phyloP scores from a whole-genome alignment of 768 basidiomycete genomes.

The Trametes meyenii region DNA sequence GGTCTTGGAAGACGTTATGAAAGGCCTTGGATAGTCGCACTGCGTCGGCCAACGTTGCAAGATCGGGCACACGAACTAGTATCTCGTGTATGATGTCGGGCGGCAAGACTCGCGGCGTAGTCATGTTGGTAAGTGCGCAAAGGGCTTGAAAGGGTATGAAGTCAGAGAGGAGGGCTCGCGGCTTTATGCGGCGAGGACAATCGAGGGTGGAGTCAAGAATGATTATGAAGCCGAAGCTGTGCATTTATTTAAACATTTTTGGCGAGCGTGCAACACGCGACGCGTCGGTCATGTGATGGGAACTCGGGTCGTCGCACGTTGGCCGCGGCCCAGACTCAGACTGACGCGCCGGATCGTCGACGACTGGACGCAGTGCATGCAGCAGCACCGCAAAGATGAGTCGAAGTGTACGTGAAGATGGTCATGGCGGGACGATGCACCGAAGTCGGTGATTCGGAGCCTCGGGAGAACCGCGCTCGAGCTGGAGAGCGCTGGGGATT shows the following conservation, averaged over 20 bases:
- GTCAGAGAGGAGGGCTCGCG: neutral
- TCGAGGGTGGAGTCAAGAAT: neutral
- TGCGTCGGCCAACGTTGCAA: slow-evolving; percentile 25
- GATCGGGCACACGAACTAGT: slow-evolving; percentile 27
- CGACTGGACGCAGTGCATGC: neutral
- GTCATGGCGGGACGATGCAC: neutral
- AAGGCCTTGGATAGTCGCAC: slow-evolving; percentile 25
- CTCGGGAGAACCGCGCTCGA: neutral
- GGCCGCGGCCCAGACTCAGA: neutral
- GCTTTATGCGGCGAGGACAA: neutral
- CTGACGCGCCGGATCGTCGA: neutral
- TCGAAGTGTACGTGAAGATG: slow-evolving; percentile 1
- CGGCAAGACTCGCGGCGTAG: neutral
- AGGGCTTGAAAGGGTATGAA: neutral
- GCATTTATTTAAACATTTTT: no score
- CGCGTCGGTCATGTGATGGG: slow-evolving; percentile 12
- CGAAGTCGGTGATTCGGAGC: neutral
- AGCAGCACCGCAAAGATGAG: neutral
- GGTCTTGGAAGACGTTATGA: slow-evolving; percentile 28
- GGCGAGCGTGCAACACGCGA: neutral
- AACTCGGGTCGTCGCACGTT: neutral
- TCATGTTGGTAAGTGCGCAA: neutral
- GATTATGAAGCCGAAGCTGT: no score
- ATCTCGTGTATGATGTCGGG: slow-evolving; percentile 31
- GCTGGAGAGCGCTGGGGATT: neutral